Conservation (phyloP, 2,329 filamentous ascomycete species). For the Ophiostoma quercus region DNA sequence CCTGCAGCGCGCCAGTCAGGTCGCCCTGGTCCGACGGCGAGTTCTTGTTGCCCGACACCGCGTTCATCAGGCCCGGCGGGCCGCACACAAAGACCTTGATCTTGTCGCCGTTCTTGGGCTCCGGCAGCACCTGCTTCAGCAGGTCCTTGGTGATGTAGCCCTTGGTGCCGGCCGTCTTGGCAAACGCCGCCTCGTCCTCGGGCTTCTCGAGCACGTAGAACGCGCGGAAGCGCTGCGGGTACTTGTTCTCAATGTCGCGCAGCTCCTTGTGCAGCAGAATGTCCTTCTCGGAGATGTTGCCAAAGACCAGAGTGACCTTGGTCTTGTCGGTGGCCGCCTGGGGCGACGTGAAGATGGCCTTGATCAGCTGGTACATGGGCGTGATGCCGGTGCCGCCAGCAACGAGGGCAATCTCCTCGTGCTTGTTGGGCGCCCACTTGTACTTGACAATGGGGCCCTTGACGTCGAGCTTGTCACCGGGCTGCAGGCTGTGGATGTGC, state of each 20-base stretch:
- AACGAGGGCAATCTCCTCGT: constrained; percentile 78
- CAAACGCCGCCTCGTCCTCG: constrained; percentile 47
- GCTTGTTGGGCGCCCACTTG: constrained; percentile 83
- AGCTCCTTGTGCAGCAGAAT: constrained; percentile 87
- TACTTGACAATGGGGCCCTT: constrained; percentile 97
- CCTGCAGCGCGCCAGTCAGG: constrained; percentile 71
- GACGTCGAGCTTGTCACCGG: constrained; percentile 78
- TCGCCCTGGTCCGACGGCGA: constrained; percentile 94
- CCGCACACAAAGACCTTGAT: constrained; percentile 96
- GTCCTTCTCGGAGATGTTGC: constrained; percentile 83
- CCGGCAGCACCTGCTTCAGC: constrained; percentile 88
- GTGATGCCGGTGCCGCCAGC: constrained; percentile 97
- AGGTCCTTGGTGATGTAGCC: constrained; percentile 87
- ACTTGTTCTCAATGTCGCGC: constrained; percentile 83
- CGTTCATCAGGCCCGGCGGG: constrained; percentile 88
- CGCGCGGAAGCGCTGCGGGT: constrained; percentile 88
- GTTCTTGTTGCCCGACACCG: constrained; percentile 82
- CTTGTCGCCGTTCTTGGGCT: constrained; percentile 78
- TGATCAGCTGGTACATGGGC: constrained; percentile 93
- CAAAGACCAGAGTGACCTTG: constrained; percentile 92
- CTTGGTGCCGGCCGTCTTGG: constrained; percentile 69
- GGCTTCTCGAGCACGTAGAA: constrained; percentile 86
- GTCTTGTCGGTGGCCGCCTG: constrained; percentile 74
- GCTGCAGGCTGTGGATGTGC: constrained; percentile 76
- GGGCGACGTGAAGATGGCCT: constrained; percentile 91